Evolutionary conservation across 1,284 basidiomycete genomes (phyloP), one percentile per base, ranked within the genome.

Genomic region (Ustilago vetiveriae): DNA sequence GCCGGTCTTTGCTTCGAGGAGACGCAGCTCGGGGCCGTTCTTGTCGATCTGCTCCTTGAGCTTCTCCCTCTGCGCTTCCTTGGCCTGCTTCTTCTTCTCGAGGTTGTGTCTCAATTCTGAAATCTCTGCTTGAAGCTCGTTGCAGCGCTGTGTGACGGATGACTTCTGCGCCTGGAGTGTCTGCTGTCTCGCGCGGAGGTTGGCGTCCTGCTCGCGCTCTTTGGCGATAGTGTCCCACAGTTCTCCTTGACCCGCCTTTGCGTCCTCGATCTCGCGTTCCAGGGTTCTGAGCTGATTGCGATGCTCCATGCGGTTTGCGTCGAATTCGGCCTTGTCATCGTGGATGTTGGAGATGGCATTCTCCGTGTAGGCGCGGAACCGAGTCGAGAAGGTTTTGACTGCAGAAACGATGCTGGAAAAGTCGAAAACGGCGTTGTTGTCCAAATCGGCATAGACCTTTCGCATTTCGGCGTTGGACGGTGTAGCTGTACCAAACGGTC

Each of bases 201-300:
- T 53, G 23, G 67, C 62, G 38, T 76, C 75, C 27, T 69, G 72
- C 38, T 68, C 67, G 43, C 75, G 47, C 38, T 76, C 75, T 5
- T 64, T 48, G 11, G 72, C 70, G 37, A 76, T 74, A n/a, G 70
- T 74, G 13, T 76, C 70, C 75, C 75, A 76, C 11, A 76, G 44
- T 41, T 72, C 58, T 22, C 67, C 62, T 53, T 76, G 75, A 11
- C 57, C 56, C 21, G 65, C 45, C 47, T 76, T 76, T 24, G 64
- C 54, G 24, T 67, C 67, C 27, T 75, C 75, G 43, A 74, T 67
- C 53, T 76, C 67, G 11, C 62, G 55, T n/a, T 76, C 74, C 3
- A 76, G 70, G 36, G 49, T 60, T 16, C 50, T 48, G 16, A 69
- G 55, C 39, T 66, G 69, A 36, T 70, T 70, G 37, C 62, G 51